These are phyloP conservation scores for Colletotrichum higginsianum DNA, from an alignment of 2,329 filamentous ascomycete species.

Conservation along the genomic window DNA sequence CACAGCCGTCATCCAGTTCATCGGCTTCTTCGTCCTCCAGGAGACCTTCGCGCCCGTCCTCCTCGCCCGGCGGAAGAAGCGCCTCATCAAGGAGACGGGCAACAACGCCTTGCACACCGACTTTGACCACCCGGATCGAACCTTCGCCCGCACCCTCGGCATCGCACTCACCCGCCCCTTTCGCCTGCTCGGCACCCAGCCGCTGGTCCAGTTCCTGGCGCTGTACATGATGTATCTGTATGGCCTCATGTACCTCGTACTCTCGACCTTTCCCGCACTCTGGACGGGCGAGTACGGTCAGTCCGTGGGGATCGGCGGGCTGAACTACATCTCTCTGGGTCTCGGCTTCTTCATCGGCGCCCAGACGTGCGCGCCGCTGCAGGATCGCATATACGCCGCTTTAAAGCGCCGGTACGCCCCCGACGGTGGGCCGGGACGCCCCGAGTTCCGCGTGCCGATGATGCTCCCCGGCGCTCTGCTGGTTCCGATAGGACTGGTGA, in stretches of 20 bases:
- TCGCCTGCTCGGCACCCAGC: conserved; percentile 62
- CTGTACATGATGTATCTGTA: conserved; percentile 64
- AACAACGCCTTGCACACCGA: conserved; percentile 65
- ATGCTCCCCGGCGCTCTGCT: conserved; percentile 59
- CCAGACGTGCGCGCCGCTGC: conserved; percentile 58
- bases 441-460: conserved; percentile 61
- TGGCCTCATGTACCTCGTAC: conserved; percentile 65
- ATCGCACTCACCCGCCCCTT: conserved; percentile 58
- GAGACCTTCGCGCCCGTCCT: conserved; percentile 77
- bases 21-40: conserved; percentile 72
- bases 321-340: conserved; percentile 65
- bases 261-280: conserved; percentile 64
- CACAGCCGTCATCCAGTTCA: conserved; percentile 72
- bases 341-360: conserved; percentile 66
- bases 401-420: conserved; percentile 58
- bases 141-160: conserved; percentile 39
- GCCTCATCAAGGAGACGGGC: conserved; percentile 71
- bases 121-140: conserved; percentile 61
- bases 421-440: conserved; percentile 53
- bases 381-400: conserved; percentile 61
- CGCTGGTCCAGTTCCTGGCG: conserved; percentile 63
- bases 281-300: conserved; percentile 62
- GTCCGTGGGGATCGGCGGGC: conserved; percentile 58
- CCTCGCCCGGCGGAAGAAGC: conserved; percentile 69
- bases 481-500: conserved; percentile 59